A percentile compares a stretch with the other conserved stretches of the same genome.
phyloP scores from a whole-genome alignment of 2,329 filamentous ascomycete genomes.

The Fusarium denticulatum region DNA sequence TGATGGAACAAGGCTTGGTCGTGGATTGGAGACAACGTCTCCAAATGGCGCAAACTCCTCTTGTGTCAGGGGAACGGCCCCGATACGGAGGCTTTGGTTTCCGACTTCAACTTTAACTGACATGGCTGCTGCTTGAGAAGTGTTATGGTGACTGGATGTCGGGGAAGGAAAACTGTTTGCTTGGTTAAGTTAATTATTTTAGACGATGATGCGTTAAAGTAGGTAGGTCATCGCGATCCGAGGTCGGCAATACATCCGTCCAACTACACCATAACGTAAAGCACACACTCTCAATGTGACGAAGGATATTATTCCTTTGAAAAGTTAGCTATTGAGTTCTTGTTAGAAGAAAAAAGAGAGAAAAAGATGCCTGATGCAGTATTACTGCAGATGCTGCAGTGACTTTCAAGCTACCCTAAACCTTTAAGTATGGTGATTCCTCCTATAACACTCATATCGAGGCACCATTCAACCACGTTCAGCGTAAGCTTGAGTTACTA shows the following conservation, averaged over 20 bases:
- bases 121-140: conserved; percentile 29
- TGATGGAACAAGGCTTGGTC: conserved; percentile 63
- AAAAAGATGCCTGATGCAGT: background rate
- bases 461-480: background rate
- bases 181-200: conserved; percentile 5
- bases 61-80: conserved; percentile 73
- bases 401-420: background rate
- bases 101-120: conserved; percentile 41
- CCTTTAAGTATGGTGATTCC: background rate
- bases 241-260: background rate
- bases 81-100: conserved; percentile 52
- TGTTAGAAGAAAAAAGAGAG: background rate
- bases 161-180: background rate
- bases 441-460: background rate
- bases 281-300: background rate
- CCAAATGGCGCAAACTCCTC: conserved; percentile 81
- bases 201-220: background rate
- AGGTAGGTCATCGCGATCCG: background rate
- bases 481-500: background rate
- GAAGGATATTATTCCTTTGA: background rate
- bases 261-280: conserved; percentile 55
- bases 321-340: background rate
- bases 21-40: conserved; percentile 81
- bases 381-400: background rate
- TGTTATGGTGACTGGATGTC: background rate